Conservation (phyloP, 495 filamentous ascomycete species). For the Neurospora tetrasperma region DNA sequence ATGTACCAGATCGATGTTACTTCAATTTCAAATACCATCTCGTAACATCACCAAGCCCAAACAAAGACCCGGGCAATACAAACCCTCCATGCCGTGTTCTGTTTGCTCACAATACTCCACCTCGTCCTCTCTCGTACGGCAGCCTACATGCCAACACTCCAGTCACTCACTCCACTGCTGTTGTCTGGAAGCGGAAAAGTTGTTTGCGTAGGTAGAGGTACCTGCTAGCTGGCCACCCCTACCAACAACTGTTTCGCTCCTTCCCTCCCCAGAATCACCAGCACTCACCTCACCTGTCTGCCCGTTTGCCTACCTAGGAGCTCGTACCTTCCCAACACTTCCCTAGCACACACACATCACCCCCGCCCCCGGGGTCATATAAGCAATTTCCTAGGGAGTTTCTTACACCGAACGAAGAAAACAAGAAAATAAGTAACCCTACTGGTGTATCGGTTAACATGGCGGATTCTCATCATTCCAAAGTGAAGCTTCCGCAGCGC, state of each 20-base stretch:
- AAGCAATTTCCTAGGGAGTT: too few relatives aligned
- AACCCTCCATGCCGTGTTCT: not conserved
- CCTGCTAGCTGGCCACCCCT: not conserved
- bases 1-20: not conserved
- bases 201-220: not conserved
- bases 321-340: not conserved
- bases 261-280: too few relatives aligned
- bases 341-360: not conserved
- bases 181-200: not conserved
- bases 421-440: not conserved
- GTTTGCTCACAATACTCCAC: not conserved
- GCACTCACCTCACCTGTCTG: not conserved
- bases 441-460: constrained; percentile 12
- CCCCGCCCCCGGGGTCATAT: too few relatives aligned
- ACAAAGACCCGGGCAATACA: not conserved
- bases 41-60: not conserved
- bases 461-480: constrained; percentile 6
- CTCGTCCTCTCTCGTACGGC: not conserved
- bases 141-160: not conserved
- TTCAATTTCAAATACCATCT: not conserved
- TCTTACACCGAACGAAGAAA: too few relatives aligned
- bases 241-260: too few relatives aligned
- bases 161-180: not conserved
- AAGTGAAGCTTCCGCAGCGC: constrained; percentile 1
- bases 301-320: not conserved